Conservation (phyloP, 768 basidiomycete genomes). For the Kwoniella dendrophila region DNA sequence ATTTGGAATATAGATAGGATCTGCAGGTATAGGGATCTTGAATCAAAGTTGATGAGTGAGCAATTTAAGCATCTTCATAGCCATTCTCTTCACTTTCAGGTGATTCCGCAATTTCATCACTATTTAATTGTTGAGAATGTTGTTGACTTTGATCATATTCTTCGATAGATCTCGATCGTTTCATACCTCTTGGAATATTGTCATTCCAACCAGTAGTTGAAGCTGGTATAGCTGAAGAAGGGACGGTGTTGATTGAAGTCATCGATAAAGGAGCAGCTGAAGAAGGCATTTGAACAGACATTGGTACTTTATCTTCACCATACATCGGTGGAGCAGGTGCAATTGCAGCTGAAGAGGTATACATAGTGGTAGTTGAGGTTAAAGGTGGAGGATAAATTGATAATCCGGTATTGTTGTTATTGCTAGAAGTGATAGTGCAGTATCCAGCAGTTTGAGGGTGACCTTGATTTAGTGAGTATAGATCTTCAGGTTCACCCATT, state of each 20-base stretch:
- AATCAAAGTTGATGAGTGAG: too few relatives aligned
- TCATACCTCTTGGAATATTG: constrained; percentile 6
- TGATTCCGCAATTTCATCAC: constrained; percentile 9
- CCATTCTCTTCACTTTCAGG: constrained; percentile 16
- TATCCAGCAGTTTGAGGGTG: neutral
- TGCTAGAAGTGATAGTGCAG: too few relatives aligned
- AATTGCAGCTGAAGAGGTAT: constrained; percentile 12
- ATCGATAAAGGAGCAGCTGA: constrained; percentile 5
- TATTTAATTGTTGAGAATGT: neutral
- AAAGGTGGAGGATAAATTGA: constrained; percentile 12
- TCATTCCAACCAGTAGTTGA: neutral
- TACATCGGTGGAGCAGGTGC: constrained; percentile 37
- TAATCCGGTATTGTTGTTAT: neutral
- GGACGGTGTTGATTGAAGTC: neutral
- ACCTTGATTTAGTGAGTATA: neutral
- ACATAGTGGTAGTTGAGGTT: constrained; percentile 7
- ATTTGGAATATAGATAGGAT: too few relatives aligned
- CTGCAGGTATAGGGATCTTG: too few relatives aligned
- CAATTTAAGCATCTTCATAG: too few relatives aligned
- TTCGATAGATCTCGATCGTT: constrained; percentile 16
- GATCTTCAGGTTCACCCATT: constrained; percentile 35
- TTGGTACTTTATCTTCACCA: constrained; percentile 48
- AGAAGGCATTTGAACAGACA: constrained; percentile 41
- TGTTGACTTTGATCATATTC: neutral
- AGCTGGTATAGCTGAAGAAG: neutral